A percentile compares a stretch with the other conserved stretches of the same genome.
Conservation (phyloP, 1,284 basidiomycete species). For the Cryptococcus depauperatus region DNA sequence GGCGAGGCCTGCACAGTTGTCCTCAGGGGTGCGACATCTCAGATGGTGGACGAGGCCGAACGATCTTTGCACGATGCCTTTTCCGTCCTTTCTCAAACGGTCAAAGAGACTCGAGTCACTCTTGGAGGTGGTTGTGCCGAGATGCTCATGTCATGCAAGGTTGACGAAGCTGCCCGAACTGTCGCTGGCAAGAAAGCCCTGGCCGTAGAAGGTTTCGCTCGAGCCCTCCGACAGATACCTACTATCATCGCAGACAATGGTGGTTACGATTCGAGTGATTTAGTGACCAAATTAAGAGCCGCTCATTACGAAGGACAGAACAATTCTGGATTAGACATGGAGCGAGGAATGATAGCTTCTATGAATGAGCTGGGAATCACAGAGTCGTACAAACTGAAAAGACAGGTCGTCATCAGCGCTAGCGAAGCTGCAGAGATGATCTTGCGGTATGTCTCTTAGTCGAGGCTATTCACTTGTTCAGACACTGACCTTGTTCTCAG, state of each 20-base stretch:
- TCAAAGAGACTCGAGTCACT: conserved; percentile 89
- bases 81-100: conserved; percentile 93
- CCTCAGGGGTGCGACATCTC: conserved; percentile 88
- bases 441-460: conserved; percentile 60
- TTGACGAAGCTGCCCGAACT: conserved; percentile 77
- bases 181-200: conserved; percentile 93
- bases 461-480: neutral
- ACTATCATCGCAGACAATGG: conserved; percentile 97
- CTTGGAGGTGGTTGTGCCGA: conserved; percentile 96
- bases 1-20: conserved; percentile 99
- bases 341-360: conserved; percentile 70
- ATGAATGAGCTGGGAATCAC: conserved; percentile 85
- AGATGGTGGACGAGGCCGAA: conserved; percentile 99
- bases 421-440: conserved; percentile 99
- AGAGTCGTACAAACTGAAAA: conserved; percentile 95
- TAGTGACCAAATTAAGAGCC: conserved; percentile 81
- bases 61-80: conserved; percentile 96
- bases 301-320: conserved; percentile 84
- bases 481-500: conserved; percentile 20
- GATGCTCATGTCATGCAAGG: conserved; percentile 93
- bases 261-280: conserved; percentile 92
- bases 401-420: conserved; percentile 87
- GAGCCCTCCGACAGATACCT: conserved; percentile 86
- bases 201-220: conserved; percentile 83
- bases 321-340: conserved; percentile 89